Conservation (phyloP, 1,284 basidiomycete species). For the Rhodotorula sp. region DNA sequence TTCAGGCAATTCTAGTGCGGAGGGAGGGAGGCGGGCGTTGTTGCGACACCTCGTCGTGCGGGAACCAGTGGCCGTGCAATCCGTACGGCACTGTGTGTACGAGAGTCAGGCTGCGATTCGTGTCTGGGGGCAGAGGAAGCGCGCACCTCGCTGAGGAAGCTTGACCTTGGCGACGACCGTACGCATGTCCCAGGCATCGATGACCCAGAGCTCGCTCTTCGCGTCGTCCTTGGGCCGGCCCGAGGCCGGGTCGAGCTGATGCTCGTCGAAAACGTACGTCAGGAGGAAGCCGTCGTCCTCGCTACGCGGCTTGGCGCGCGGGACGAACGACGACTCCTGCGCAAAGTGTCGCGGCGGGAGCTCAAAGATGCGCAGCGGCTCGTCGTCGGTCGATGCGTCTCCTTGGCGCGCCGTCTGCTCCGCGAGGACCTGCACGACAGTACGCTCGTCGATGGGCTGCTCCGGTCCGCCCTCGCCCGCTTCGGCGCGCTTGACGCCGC, state of each 20-base stretch:
- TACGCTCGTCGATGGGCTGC: slow-evolving; percentile 51
- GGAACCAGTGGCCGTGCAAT: slow-evolving; percentile 50
- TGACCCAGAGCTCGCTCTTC: slow-evolving; percentile 55
- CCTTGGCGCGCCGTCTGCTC: slow-evolving; percentile 40
- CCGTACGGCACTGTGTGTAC: slow-evolving; percentile 48
- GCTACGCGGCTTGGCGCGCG: slow-evolving; percentile 40
- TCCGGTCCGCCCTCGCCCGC: slow-evolving; percentile 36
- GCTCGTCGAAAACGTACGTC: slow-evolving; percentile 57
- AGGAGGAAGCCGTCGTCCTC: slow-evolving; percentile 57
- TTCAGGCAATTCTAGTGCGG: slow-evolving; percentile 1
- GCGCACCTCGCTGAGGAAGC: slow-evolving; percentile 52
- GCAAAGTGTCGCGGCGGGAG: slow-evolving; percentile 54
- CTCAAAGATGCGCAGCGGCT: slow-evolving; percentile 52
- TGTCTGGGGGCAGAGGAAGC: background rate
- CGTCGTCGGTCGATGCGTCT: slow-evolving; percentile 18
- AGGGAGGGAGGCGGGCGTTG: slow-evolving; percentile 34
- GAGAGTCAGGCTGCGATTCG: no score
- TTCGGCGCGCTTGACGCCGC: slow-evolving; percentile 47
- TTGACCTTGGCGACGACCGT: slow-evolving; percentile 53
- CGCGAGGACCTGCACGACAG: slow-evolving; percentile 50
- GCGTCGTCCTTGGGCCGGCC: slow-evolving; percentile 50
- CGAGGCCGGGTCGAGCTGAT: slow-evolving; percentile 47
- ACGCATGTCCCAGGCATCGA: slow-evolving; percentile 53
- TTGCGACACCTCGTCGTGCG: slow-evolving; percentile 45
- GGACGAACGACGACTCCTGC: slow-evolving; percentile 55